These are phyloP conservation scores for Coemansia sp. DNA, from an alignment of 192 early-diverging fungal genomes.

Conservation along the genomic window DNA sequence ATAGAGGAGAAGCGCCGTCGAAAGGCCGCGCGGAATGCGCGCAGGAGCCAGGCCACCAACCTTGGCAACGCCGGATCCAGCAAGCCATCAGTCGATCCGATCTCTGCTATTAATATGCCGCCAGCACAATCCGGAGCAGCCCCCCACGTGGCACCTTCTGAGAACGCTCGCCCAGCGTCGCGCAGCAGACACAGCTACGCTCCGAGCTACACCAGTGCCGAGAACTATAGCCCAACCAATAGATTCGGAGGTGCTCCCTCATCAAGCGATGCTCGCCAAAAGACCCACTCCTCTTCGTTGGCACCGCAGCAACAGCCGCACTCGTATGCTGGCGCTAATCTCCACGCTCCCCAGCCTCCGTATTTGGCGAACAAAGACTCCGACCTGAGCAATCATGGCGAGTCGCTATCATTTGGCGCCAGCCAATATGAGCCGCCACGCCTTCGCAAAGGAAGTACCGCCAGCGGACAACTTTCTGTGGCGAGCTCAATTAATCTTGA, in stretches of 20 bases:
- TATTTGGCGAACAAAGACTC: conserved; percentile 30
- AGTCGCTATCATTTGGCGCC: conserved; percentile 51
- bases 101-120: background rate
- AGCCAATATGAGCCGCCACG: conserved; percentile 53
- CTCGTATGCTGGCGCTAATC: conserved; percentile 12
- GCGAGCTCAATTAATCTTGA: conserved; percentile 53
- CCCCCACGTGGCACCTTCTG: conserved; percentile 3
- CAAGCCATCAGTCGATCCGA: conserved; percentile 16
- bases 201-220: conserved; percentile 22
- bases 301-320: conserved; percentile 7
- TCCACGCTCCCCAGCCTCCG: conserved; percentile 22
- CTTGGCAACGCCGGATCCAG: conserved; percentile 16
- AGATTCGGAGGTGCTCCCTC: background rate
- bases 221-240: conserved; percentile 26
- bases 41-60: conserved; percentile 40
- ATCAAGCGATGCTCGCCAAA: conserved; percentile 11
- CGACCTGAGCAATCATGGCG: conserved; percentile 18
- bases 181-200: conserved; percentile 43
- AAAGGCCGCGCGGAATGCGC: conserved; percentile 46
- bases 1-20: conserved; percentile 44
- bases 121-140: conserved; percentile 2
- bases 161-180: conserved; percentile 28
- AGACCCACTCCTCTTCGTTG: conserved; percentile 3
- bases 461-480: conserved; percentile 50
- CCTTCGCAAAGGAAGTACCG: conserved; percentile 51